Conservation (phyloP, 176 grass and related monocot genomes). For the Sorghum bicolor region Sorghum_bicolor_NCBIv3 NC_012870.2:75605001-75605500, state of each 20-base stretch:
- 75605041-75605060: not conserved
- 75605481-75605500: no score
- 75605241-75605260: not conserved
- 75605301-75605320: not conserved
- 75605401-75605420: not conserved
- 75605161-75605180: not conserved
- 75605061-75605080: not conserved
- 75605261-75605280: not conserved
- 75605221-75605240: not conserved
- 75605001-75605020: slow-evolving; percentile 51
- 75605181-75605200: not conserved
- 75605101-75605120: not conserved
- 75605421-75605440: no score
- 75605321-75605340: not conserved
- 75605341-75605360: not conserved
- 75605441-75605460: no score
- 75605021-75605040: not conserved
- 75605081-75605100: not conserved
- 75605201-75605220: not conserved
- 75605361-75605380: no score
- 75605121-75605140: not conserved
- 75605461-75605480: no score
- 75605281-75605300: not conserved
- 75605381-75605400: not conserved
- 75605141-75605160: not conserved